Conservation (phyloP, 805 yeast species). For the Metschnikowia vanudenii region DNA sequence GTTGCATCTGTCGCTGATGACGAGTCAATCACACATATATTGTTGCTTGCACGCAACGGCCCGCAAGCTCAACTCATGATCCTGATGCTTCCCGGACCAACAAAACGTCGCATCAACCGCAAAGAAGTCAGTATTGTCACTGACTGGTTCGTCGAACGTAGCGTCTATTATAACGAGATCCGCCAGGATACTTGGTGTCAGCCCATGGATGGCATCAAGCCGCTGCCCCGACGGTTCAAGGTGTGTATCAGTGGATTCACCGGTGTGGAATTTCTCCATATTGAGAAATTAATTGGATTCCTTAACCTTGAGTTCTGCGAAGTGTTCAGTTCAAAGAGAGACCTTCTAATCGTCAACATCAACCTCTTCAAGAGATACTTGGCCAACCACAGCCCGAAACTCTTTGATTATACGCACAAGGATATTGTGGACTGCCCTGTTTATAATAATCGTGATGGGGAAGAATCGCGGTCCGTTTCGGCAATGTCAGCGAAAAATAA, state of each 20-base stretch:
- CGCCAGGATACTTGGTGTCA: slow-evolving; percentile 62
- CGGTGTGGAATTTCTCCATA: slow-evolving; percentile 72
- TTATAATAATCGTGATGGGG: slow-evolving; percentile 24
- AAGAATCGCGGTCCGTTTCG: slow-evolving; percentile 29
- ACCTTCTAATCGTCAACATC: slow-evolving; percentile 55
- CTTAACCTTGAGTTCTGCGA: slow-evolving; percentile 53
- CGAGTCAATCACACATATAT: slow-evolving; percentile 30
- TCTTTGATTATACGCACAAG: slow-evolving; percentile 36
- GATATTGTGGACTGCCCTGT: slow-evolving; percentile 38
- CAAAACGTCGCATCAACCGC: slow-evolving; percentile 24
- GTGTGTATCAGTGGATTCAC: slow-evolving; percentile 70
- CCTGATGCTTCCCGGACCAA: slow-evolving; percentile 25
- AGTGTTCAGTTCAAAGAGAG: slow-evolving; percentile 49
- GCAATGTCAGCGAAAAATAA: slow-evolving; percentile 50
- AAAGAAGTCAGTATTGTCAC: slow-evolving; percentile 46
- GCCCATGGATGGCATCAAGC: slow-evolving; percentile 43
- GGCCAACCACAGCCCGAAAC: slow-evolving; percentile 38
- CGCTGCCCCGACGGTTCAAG: slow-evolving; percentile 24
- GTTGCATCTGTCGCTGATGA: slow-evolving; percentile 20
- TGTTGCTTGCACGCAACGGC: slow-evolving; percentile 33
- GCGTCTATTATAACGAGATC: slow-evolving; percentile 54
- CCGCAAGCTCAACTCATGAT: slow-evolving; percentile 27
- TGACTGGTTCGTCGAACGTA: slow-evolving; percentile 80
- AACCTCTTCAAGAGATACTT: slow-evolving; percentile 42
- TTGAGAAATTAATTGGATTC: slow-evolving; percentile 57